These are phyloP conservation scores for Casuarina cunninghamiana DNA, from an alignment of 306 rosid genomes.

Conservation along the genomic window DNA sequence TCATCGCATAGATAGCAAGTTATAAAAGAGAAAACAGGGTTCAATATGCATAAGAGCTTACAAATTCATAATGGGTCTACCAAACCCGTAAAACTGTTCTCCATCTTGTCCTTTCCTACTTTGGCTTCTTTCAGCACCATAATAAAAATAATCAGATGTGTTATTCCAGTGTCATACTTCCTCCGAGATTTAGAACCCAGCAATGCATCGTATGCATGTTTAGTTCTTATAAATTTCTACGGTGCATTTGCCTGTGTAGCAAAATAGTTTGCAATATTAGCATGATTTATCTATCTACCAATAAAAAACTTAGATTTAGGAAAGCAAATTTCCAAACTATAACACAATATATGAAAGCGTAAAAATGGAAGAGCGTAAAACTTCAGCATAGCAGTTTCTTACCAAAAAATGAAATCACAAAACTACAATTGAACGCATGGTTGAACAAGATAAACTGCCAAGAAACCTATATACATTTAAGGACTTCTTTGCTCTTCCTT, in stretches of 20 bases:
- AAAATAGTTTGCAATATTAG: constrained; percentile 14
- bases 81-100: constrained; percentile 88
- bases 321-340: neutral
- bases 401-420: constrained; percentile 21
- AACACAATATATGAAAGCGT: neutral
- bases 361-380: neutral
- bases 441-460: neutral
- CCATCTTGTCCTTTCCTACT: constrained; percentile 52
- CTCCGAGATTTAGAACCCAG: constrained; percentile 71
- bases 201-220: constrained; percentile 88
- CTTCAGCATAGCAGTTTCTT: constrained; percentile 2
- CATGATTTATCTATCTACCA: neutral
- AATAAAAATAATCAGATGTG: constrained; percentile 57
- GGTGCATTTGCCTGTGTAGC: constrained; percentile 73
- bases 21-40: neutral
- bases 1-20: neutral
- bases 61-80: constrained; percentile 37
- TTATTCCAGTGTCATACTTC: constrained; percentile 61
- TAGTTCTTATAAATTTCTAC: constrained; percentile 87
- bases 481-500: neutral
- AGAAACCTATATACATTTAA: neutral
- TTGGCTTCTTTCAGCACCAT: constrained; percentile 48
- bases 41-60: neutral
- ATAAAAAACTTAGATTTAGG: neutral
- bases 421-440: neutral